Base-by-base conservation (phyloP, 2,329 filamentous ascomycete genomes). In the Colletotrichum sp. region DNA sequence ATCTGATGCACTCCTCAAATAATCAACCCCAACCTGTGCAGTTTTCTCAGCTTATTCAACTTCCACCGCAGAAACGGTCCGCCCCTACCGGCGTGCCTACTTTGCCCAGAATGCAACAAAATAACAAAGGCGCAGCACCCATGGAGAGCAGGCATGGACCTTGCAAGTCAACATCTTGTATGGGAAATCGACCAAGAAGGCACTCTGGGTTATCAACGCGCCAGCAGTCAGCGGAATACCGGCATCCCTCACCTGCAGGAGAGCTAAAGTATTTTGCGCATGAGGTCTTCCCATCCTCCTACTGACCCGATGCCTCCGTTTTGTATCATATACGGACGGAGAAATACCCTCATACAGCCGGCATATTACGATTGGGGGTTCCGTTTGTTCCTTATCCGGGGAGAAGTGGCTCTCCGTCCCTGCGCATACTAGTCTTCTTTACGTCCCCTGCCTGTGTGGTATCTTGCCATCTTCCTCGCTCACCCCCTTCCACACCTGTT, bases 1-100 rank as follows among this genome's bases (percentile, higher is more conserved):
- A 69, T 62, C 71, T 74, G 43, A 69, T 71, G 56, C 74, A 73
- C 72, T 77, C 71, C 78, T 76, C 78, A 24, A 66, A 63, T 43
- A 28, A 36, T 16, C 38, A 56, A 62, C 58, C 36, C 73, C 55
- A 68, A 66, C 73, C 32, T 52, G 34, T 62, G 43, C 43, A 52
- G 2, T 52, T 74, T 77, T 71, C 68, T 72, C 71, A 52, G 69
- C 65, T 70, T 77, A 43, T 38, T 38, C 69, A 62, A 75, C 77
- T 71, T 77, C 77, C 70, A 79, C 80, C 83, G 84, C 84, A 81
- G 82, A 79, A 77, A 80, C 85, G 85, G 85, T 84, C 85, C 85
- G 85, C 80, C 78, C 81, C 80, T 83, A 82, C 85, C 85, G 85
- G 82, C 78, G 78, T 85, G 82, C 79, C 82, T 81, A 81, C 83